These are phyloP conservation scores for Botrytis galanthina DNA, from an alignment of 2,329 filamentous ascomycete genomes.

Conservation along the genomic window DNA sequence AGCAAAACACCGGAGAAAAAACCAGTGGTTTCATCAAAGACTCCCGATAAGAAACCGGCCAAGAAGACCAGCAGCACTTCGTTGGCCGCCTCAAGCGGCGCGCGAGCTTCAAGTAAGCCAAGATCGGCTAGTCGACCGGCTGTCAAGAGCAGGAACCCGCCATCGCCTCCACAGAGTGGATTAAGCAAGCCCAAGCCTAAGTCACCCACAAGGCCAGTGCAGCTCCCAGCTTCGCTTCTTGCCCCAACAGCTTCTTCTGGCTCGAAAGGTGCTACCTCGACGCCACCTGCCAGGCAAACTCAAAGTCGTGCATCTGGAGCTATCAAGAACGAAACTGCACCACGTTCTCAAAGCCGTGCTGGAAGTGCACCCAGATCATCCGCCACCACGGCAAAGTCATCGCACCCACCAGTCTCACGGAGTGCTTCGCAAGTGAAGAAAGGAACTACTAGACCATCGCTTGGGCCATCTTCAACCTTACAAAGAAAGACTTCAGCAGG, in stretches of 20 bases:
- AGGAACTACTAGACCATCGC: slow-evolving; percentile 38
- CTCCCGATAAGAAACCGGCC: slow-evolving; percentile 28
- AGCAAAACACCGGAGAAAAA: slow-evolving; percentile 27
- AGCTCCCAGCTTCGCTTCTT: slow-evolving; percentile 64
- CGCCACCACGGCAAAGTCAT: background rate
- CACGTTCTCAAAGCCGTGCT: slow-evolving; percentile 37
- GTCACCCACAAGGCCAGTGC: slow-evolving; percentile 67
- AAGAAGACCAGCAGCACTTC: slow-evolving; percentile 29
- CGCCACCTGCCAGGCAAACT: slow-evolving; percentile 42
- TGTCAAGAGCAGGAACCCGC: slow-evolving; percentile 31
- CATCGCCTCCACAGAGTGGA: slow-evolving; percentile 36
- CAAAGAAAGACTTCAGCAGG: slow-evolving; percentile 53
- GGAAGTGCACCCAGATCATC: slow-evolving; percentile 26
- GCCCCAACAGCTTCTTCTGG: slow-evolving; percentile 69
- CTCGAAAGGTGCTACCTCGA: slow-evolving; percentile 53
- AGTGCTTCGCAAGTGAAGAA: slow-evolving; percentile 34
- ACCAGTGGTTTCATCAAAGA: slow-evolving; percentile 34
- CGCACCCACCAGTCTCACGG: slow-evolving; percentile 25
- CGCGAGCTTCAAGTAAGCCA: slow-evolving; percentile 32
- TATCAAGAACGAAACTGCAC: slow-evolving; percentile 37
- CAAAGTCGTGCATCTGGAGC: slow-evolving; percentile 44
- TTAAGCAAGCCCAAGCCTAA: slow-evolving; percentile 60
- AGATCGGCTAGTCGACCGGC: slow-evolving; percentile 25
- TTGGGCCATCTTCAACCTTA: slow-evolving; percentile 52
- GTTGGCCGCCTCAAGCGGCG: slow-evolving; percentile 23